These are phyloP conservation scores for Penicillium lagena DNA, from an alignment of 495 filamentous ascomycete genomes.

Conservation along the genomic window DNA sequence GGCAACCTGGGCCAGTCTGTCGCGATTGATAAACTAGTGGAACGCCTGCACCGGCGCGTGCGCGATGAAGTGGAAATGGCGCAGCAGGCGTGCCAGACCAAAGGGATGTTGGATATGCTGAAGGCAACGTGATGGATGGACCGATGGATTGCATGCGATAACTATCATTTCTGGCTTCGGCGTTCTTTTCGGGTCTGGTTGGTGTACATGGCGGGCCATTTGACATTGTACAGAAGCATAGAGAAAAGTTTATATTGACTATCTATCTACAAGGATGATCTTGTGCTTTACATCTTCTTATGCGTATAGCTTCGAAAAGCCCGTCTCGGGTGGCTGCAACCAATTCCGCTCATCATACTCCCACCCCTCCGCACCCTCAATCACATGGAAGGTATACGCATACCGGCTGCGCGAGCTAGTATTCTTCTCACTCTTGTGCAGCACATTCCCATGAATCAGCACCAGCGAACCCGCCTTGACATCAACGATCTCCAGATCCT, in stretches of 20 bases:
- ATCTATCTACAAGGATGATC: no score
- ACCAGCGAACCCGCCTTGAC: constrained; percentile 86
- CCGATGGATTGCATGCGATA: no score
- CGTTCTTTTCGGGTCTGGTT: constrained; percentile 14
- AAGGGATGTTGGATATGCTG: constrained; percentile 81
- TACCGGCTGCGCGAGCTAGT: constrained; percentile 75
- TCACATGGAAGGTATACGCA: constrained; percentile 97
- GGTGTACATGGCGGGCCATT: constrained; percentile 27
- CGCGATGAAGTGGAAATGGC: constrained; percentile 71
- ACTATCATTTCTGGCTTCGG: constrained; percentile 4
- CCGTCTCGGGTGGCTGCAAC: constrained; percentile 75
- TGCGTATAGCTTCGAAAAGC: constrained; percentile 63
- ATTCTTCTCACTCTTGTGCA: constrained; percentile 96
- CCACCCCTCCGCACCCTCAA: constrained; percentile 69
- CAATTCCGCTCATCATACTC: constrained; percentile 85
- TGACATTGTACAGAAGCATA: constrained; percentile 26
- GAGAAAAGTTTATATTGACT: constrained; percentile 8
- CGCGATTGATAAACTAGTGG: constrained; percentile 63
- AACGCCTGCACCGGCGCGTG: constrained; percentile 59
- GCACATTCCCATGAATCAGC: constrained; percentile 89
- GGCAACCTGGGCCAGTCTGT: constrained; percentile 68
- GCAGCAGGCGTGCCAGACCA: constrained; percentile 68
- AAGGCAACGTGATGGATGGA: constrained; percentile 21
- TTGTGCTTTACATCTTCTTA: not conserved
- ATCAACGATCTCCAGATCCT: constrained; percentile 63